These are phyloP conservation scores for Gracilariopsis chorda DNA, from an alignment of 23 red algal species.

Conservation along the genomic window DNA sequence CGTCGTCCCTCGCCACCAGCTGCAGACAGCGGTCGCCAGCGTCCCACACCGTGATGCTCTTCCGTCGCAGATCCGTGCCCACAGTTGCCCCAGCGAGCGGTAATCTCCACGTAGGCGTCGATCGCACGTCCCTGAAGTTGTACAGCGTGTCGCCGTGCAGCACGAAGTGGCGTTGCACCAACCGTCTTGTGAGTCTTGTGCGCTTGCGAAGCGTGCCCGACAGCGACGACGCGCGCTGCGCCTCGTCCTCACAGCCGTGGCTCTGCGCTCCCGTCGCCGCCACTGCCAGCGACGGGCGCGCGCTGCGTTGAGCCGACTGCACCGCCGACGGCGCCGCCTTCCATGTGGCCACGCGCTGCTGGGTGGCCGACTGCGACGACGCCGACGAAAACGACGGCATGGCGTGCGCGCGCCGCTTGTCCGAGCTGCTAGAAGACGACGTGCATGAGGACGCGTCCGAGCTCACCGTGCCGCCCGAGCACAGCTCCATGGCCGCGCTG, in stretches of 20 bases:
- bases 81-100: not conserved
- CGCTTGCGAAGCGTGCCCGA: not conserved
- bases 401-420: too few relatives aligned
- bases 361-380: not conserved
- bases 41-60: constrained; percentile 3
- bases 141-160: constrained; percentile 18
- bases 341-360: too few relatives aligned
- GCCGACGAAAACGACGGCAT: not conserved
- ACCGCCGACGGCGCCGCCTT: not conserved
- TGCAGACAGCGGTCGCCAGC: not conserved
- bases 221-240: not conserved
- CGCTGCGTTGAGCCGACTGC: not conserved
- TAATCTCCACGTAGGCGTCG: not conserved
- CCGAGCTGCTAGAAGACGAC: not conserved
- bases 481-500: too few relatives aligned
- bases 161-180: not conserved
- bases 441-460: not conserved
- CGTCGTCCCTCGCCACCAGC: not conserved
- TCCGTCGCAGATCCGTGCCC: not conserved
- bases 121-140: not conserved
- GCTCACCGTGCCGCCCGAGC: not conserved
- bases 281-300: not conserved
- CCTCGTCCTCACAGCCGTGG: not conserved
- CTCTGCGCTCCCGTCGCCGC: not conserved
- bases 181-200: not conserved